phyloP scores from a whole-genome alignment of 1,284 basidiomycete species.

The Moesziomyces antarcticus region DNA sequence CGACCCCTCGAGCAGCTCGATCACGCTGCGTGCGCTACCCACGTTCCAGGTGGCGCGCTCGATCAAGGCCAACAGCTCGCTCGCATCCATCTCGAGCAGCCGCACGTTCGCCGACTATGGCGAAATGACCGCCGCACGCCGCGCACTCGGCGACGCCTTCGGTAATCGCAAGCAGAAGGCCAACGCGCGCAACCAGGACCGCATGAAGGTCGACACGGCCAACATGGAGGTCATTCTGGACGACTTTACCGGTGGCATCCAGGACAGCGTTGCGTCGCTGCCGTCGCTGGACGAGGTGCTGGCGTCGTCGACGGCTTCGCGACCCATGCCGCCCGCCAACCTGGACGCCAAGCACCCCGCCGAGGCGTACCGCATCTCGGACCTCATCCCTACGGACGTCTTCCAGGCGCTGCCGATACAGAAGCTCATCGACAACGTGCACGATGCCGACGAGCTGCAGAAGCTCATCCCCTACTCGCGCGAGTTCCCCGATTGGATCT shows the following conservation, averaged over 20 bases:
- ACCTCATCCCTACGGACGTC: constrained; percentile 53
- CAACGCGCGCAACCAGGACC: constrained; percentile 60
- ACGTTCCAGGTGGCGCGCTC: constrained; percentile 59
- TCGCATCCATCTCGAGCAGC: constrained; percentile 50
- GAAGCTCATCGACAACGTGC: constrained; percentile 39
- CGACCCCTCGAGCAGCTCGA: constrained; percentile 53
- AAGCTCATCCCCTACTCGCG: constrained; percentile 37
- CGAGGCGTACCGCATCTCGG: constrained; percentile 58
- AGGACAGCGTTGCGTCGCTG: constrained; percentile 43
- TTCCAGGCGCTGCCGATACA: constrained; percentile 47
- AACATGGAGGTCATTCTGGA: constrained; percentile 62
- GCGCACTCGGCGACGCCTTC: constrained; percentile 64
- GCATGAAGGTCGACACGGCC: constrained; percentile 66
- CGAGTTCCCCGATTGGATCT: constrained; percentile 45
- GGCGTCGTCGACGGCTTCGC: constrained; percentile 46
- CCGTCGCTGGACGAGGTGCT: constrained; percentile 52
- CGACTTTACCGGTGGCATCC: constrained; percentile 59
- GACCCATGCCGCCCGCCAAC: constrained; percentile 61
- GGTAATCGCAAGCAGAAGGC: constrained; percentile 66
- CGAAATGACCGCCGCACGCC: constrained; percentile 51
- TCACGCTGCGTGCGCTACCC: constrained; percentile 61
- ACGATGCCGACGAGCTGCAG: constrained; percentile 29
- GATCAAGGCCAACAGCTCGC: constrained; percentile 55
- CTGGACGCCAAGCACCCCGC: constrained; percentile 57
- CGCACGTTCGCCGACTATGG: constrained; percentile 46